phyloP scores from a whole-genome alignment of 2,329 filamentous ascomycete genomes.

The Pyrenochaeta sp. region DNA sequence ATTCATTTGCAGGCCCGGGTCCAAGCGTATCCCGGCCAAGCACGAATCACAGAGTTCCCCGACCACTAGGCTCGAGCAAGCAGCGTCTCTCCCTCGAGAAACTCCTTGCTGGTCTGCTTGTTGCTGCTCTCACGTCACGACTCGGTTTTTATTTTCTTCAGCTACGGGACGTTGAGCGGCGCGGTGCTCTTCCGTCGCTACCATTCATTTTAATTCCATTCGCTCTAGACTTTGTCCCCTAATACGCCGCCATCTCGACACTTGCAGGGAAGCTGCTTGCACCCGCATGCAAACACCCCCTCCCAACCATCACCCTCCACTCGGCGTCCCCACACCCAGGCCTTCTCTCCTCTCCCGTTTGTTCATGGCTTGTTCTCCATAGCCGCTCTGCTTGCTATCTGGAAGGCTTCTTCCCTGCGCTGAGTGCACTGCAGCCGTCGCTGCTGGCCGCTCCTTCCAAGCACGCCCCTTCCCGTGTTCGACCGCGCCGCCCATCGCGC shows the following conservation, averaged over 20 bases:
- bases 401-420: slow-evolving; percentile 9
- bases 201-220: slow-evolving; percentile 32
- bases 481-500: slow-evolving; percentile 11
- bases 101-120: slow-evolving; percentile 26
- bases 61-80: too few species aligned
- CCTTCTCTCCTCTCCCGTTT: slow-evolving; percentile 13
- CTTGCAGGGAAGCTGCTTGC: slow-evolving; percentile 36
- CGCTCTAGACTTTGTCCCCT: slow-evolving; percentile 21
- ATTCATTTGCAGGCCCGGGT: slow-evolving; percentile 14
- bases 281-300: slow-evolving; percentile 37
- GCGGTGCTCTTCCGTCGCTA: slow-evolving; percentile 25
- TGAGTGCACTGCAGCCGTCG: slow-evolving; percentile 7
- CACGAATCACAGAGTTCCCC: slow-evolving; percentile 31
- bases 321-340: slow-evolving; percentile 22
- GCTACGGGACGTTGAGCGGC: slow-evolving; percentile 29
- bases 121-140: slow-evolving; percentile 26
- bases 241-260: slow-evolving; percentile 27
- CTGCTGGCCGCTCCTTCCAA: slow-evolving; percentile 1
- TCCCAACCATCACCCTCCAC: slow-evolving; percentile 22
- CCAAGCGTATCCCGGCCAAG: slow-evolving; percentile 30
- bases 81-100: slow-evolving; percentile 26
- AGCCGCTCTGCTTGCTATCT: slow-evolving; percentile 17
- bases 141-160: too few species aligned
- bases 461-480: slow-evolving; percentile 15
- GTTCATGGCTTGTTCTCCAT: slow-evolving; percentile 19